phyloP scores from a whole-genome alignment of 768 basidiomycete species.

The Chalciporus sphaerocephalus region DNA sequence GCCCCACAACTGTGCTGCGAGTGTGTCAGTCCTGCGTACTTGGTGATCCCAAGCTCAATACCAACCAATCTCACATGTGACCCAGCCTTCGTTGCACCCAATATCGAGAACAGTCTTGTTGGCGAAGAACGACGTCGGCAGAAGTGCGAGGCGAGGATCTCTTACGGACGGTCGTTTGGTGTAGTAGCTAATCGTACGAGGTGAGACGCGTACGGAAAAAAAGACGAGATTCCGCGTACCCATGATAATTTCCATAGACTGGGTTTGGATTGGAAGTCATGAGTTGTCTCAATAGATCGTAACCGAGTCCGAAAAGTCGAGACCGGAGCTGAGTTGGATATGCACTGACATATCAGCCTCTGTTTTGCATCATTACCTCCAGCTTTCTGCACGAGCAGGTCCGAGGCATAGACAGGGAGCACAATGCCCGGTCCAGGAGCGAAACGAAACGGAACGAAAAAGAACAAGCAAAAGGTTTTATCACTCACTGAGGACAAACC shows the following conservation, averaged over 20 bases:
- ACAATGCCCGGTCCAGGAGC: slow-evolving; percentile 27
- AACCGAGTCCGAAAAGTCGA: too few relatives aligned
- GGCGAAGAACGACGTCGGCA: slow-evolving; percentile 52
- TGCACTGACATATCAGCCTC: background rate
- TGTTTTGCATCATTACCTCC: too few relatives aligned
- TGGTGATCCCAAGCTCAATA: background rate
- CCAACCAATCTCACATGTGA: slow-evolving; percentile 82
- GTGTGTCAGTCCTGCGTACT: background rate
- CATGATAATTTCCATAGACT: slow-evolving; percentile 71
- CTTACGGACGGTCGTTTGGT: slow-evolving; percentile 56
- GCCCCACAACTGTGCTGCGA: slow-evolving; percentile 57
- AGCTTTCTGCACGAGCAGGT: background rate
- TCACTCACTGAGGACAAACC: background rate
- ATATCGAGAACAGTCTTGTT: slow-evolving; percentile 70
- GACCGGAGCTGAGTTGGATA: background rate
- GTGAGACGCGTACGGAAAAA: background rate
- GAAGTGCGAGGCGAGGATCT: slow-evolving; percentile 62
- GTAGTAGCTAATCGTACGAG: slow-evolving; percentile 54
- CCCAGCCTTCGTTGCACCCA: slow-evolving; percentile 84
- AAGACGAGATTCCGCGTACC: slow-evolving; percentile 35
- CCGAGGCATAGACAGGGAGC: background rate
- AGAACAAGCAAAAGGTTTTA: slow-evolving; percentile 14
- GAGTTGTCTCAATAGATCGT: too few relatives aligned
- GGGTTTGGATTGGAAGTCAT: slow-evolving; percentile 27
- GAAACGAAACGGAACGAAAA: slow-evolving; percentile 20